These are phyloP conservation scores for Candida incommunis DNA, from an alignment of 805 yeast genomes.

Conservation along the genomic window DNA sequence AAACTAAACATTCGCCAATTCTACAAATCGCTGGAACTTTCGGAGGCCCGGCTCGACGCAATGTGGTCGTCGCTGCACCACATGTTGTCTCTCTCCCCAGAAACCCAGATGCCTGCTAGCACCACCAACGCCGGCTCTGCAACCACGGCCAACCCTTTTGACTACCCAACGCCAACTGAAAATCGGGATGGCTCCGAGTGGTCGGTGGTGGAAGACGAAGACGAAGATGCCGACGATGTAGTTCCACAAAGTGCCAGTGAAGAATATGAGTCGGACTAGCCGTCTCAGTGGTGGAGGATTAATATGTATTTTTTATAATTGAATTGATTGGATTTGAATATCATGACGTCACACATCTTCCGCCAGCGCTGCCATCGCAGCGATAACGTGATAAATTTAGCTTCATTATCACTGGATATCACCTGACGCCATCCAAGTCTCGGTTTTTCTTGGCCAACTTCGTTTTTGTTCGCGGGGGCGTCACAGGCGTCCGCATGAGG, in stretches of 20 bases:
- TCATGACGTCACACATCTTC: no score
- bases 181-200: neutral
- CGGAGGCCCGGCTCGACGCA: neutral
- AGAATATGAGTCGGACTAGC: neutral
- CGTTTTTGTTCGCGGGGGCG: no score
- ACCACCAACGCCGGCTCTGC: neutral
- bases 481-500: no score
- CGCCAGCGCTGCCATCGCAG: no score
- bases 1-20: neutral
- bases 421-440: no score
- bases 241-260: conserved; percentile 1
- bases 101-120: neutral
- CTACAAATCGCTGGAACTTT: neutral
- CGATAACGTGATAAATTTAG: no score
- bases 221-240: neutral
- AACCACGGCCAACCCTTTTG: neutral
- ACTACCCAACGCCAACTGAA: neutral
- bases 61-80: conserved; percentile 1
- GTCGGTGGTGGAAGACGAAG: conserved; percentile 1
- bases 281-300: no score
- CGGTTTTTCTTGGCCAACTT: no score
- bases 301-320: no score
- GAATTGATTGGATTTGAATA: no score
- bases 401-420: no score
- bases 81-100: neutral